Base-by-base conservation (phyloP, 805 yeast genomes). In the Pichia sporocuriosa region DNA sequence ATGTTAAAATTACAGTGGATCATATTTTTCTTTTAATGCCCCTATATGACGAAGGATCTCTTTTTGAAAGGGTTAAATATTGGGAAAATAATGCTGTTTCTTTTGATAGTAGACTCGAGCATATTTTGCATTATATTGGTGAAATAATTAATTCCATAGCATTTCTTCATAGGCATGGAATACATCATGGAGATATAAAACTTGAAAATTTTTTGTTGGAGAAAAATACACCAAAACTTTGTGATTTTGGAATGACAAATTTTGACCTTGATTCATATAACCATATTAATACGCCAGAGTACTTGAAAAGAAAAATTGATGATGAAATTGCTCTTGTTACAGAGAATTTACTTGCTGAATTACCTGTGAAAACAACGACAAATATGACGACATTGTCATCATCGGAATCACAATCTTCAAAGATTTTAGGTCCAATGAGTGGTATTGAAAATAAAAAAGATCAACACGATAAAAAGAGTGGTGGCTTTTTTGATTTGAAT, bases 231-330 rank as follows among this genome's bases (percentile, higher is more conserved):
- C 67, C 85, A 47, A 56, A 81, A 21, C 57, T 89, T 6, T 85
- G 96, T 63, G 97, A 89, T 62, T 89, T 89, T 65, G 97, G 97
- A 5, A 85, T 89, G 94, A 65, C 78, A 3, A 48, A 53, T 39
- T 56, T 51, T 45, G 45, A 43, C 27, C n/a, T 34, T 1, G 37
- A 29, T 23, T 22, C 29, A 5, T 23, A 39, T 28, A 32, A 39
- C 13, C 15, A 17, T 16, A 6, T 21, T 5, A 17, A 10, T 12
- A 9, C 4, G 19, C 15, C 30, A 29, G 22, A 25, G 15, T 27
- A 20, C n/a, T 40, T 3, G 29, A 34, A 12, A 29, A 23, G n/a
- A n/a, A n/a, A n/a, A n/a, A n/a, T n/a, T n/a, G n/a, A n/a, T n/a
- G n/a, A n/a, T n/a, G n/a, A n/a, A n/a, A n/a, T n/a, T n/a, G n/a